These are phyloP conservation scores for Serpula lacrymans DNA, from an alignment of 768 basidiomycete genomes.

Conservation along the genomic window DNA sequence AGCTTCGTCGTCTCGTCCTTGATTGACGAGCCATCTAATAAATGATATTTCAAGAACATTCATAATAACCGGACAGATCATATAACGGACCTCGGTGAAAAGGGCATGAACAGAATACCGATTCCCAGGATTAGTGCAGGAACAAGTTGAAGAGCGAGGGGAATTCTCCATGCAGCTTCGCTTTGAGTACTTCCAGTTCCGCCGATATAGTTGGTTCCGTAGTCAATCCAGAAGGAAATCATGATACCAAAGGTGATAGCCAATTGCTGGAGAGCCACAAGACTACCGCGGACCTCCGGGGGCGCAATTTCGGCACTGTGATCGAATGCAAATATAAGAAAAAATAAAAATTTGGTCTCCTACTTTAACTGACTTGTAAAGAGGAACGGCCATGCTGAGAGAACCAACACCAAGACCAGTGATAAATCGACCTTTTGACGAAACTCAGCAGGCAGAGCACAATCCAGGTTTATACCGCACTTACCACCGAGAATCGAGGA, in stretches of 20 bases:
- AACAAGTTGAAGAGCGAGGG: conserved; percentile 69
- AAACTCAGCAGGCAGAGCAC: not conserved
- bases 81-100: conserved; percentile 58
- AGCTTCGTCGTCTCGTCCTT: conserved; percentile 74
- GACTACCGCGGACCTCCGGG: conserved; percentile 76
- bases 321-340: conserved; percentile 1
- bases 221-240: conserved; percentile 50
- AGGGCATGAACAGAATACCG: conserved; percentile 76
- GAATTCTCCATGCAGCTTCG: conserved; percentile 74
- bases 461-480: conserved; percentile 5
- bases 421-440: conserved; percentile 55
- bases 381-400: conserved; percentile 77
- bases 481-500: conserved; percentile 66
- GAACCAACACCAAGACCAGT: conserved; percentile 82
- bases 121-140: conserved; percentile 68
- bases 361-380: conserved; percentile 55
- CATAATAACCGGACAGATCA: not conserved
- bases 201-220: conserved; percentile 67
- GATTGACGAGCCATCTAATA: conserved; percentile 69
- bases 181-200: conserved; percentile 54
- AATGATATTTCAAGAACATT: not conserved
- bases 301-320: conserved; percentile 56
- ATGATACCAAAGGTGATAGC: conserved; percentile 81
- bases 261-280: conserved; percentile 79
- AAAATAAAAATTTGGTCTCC: too few relatives aligned